These are phyloP conservation scores for Strigomonas oncopelti DNA, from an alignment of 208 protist genomes.

Conservation along the genomic window DNA sequence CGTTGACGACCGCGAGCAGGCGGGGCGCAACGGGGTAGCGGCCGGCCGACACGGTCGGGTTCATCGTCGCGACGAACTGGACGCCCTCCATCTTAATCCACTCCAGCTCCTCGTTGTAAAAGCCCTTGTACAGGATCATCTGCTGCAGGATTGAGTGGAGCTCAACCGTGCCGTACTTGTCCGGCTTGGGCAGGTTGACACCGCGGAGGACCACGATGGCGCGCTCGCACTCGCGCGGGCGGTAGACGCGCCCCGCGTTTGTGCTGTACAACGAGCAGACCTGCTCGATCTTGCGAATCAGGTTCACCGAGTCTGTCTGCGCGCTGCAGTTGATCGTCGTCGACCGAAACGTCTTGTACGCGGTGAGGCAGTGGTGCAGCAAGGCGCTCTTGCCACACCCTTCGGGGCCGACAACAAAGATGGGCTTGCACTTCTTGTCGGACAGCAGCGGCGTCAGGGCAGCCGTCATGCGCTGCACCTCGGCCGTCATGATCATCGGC, in stretches of 20 bases:
- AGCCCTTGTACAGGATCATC: constrained; percentile 94
- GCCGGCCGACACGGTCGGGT: constrained; percentile 84
- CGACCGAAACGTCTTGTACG: constrained; percentile 38
- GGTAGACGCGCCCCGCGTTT: constrained; percentile 84
- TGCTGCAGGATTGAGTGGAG: constrained; percentile 97
- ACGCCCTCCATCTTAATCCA: constrained; percentile 93
- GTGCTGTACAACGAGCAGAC: constrained; percentile 85
- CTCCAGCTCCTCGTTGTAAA: constrained; percentile 96
- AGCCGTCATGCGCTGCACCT: constrained; percentile 84
- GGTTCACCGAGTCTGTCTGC: constrained; percentile 89
- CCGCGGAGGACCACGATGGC: constrained; percentile 95
- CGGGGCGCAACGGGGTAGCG: constrained; percentile 90
- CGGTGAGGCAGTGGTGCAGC: constrained; percentile 81
- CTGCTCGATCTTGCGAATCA: constrained; percentile 95
- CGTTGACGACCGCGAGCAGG: constrained; percentile 93
- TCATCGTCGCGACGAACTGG: constrained; percentile 95
- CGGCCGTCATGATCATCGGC: constrained; percentile 86
- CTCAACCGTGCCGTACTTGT: constrained; percentile 97
- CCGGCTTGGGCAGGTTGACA: constrained; percentile 96
- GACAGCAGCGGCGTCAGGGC: constrained; percentile 87
- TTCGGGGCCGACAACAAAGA: constrained; percentile 96
- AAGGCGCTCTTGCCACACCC: constrained; percentile 93
- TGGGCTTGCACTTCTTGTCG: constrained; percentile 63
- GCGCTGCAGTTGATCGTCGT: constrained; percentile 94
- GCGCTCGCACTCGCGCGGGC: constrained; percentile 92